These are phyloP conservation scores for Hymenoscyphus fraxineus DNA, from an alignment of 2,329 filamentous ascomycete genomes.

Conservation along the genomic window DNA sequence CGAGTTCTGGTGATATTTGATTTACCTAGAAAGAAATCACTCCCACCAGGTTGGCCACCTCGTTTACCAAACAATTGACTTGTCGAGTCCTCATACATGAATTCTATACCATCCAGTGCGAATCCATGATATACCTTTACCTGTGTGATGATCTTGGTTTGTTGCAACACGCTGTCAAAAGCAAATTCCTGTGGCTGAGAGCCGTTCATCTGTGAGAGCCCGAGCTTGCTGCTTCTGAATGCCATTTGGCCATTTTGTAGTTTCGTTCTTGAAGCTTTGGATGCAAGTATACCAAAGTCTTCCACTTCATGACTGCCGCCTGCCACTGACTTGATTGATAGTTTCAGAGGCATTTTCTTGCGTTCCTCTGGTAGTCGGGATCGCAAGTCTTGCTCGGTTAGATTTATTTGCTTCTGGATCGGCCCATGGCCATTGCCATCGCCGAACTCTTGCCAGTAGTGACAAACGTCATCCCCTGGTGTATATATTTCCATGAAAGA, in stretches of 20 bases:
- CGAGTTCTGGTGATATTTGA: background rate
- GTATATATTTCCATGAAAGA: slow-evolving; percentile 79
- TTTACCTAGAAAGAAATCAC: slow-evolving; percentile 74
- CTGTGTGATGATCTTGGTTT: slow-evolving; percentile 69
- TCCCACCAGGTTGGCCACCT: slow-evolving; percentile 65
- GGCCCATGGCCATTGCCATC: slow-evolving; percentile 55
- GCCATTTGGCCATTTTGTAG: slow-evolving; percentile 71
- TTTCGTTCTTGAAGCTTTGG: slow-evolving; percentile 70
- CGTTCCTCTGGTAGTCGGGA: slow-evolving; percentile 67
- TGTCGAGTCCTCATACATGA: slow-evolving; percentile 83
- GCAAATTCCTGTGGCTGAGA: slow-evolving; percentile 69
- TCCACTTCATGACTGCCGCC: slow-evolving; percentile 71
- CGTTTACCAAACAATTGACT: slow-evolving; percentile 82
- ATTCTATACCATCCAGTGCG: slow-evolving; percentile 82
- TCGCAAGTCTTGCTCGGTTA: slow-evolving; percentile 74
- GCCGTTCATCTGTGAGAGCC: slow-evolving; percentile 66
- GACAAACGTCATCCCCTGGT: slow-evolving; percentile 78
- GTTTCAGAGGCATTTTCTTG: slow-evolving; percentile 63
- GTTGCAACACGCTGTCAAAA: slow-evolving; percentile 63
- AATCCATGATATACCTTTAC: slow-evolving; percentile 74
- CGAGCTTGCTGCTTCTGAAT: slow-evolving; percentile 72
- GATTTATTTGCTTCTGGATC: slow-evolving; percentile 66
- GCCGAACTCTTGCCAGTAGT: slow-evolving; percentile 75
- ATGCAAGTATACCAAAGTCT: slow-evolving; percentile 67
- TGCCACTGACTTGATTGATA: slow-evolving; percentile 73